Evolutionary conservation across 768 basidiomycete genomes (phyloP).

Genomic region (Boletus rubroflammeus): DNA sequence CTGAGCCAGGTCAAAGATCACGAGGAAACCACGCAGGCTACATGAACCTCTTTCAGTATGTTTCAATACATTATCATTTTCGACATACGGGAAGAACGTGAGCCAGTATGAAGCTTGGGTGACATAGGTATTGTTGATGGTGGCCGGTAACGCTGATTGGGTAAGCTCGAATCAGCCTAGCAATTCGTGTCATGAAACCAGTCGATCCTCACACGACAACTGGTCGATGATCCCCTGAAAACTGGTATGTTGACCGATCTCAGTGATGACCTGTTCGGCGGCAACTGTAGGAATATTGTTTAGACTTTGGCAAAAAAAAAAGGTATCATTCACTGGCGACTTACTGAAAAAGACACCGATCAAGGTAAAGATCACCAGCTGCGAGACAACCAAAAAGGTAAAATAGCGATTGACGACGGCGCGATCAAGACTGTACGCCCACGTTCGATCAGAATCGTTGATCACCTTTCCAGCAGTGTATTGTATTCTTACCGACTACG

Average conservation of each 20-base stretch:
- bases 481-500: slow-evolving; percentile 27
- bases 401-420: slow-evolving; percentile 92
- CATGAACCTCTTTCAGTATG: slow-evolving; percentile 5
- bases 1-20: slow-evolving; percentile 93
- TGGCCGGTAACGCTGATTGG: slow-evolving; percentile 63
- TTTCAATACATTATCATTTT: not conserved
- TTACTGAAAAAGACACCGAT: slow-evolving; percentile 85
- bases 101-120: slow-evolving; percentile 91
- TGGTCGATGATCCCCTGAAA: slow-evolving; percentile 44
- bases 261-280: slow-evolving; percentile 40
- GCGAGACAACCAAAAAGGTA: slow-evolving; percentile 89
- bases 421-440: slow-evolving; percentile 72
- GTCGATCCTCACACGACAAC: slow-evolving; percentile 37
- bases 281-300: slow-evolving; percentile 22
- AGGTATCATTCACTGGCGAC: slow-evolving; percentile 24
- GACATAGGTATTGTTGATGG: slow-evolving; percentile 85
- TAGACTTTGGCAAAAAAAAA: not conserved
- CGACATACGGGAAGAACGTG: slow-evolving; percentile 86
- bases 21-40: slow-evolving; percentile 91
- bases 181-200: not conserved
- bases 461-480: not conserved
- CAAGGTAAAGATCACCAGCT: slow-evolving; percentile 90
- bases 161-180: slow-evolving; percentile 1
- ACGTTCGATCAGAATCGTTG: not conserved
- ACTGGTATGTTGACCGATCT: slow-evolving; percentile 47